Evolutionary conservation across 225 moss, liverwort and hornwort genomes (phyloP), one percentile per base, ranked within the genome.

Genomic region (Sphagnum tenellum): DNA sequence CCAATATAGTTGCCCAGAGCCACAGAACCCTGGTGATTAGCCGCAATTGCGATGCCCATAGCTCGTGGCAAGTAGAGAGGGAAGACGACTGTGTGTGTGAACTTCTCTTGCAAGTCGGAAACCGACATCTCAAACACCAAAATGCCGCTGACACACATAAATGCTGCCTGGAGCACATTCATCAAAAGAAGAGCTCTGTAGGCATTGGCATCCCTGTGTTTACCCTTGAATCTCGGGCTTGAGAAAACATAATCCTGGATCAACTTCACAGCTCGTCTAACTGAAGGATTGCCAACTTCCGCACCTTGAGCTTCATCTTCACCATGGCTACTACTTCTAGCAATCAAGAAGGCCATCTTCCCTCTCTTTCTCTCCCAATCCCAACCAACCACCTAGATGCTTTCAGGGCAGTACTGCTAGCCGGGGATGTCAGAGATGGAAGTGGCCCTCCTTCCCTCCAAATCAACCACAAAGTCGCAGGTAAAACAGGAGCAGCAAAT

Each of bases 41-140:
- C 85, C 9, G 89, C 89, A 29, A 78, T 74, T 2, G 92, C 81
- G 2, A 89, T 73, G 3, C 80, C 77, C 2, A 71, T 76, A 0
- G 89, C 72, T 6, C 75, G 73, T 0, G 89, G 83, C 4, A 94
- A 54, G 46, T 78, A 83, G 56, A 94, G 75, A 50, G 94, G 94
- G 74, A 94, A 94, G 62, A 87, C 8, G 64, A 76, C 77, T 11
- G 85, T 73, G 44, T 60, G n/a, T 61, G 74, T 71, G 46, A 52
- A 72, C 52, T 64, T 72, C 2, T 56, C 44, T 3, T 69, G 61
- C 45, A 84, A 66, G 5, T 52, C 9, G 3, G 44, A 1, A 6
- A 62, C 56, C 12, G 90, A 82, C 50, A 77, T 65, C 60, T 88
- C 81, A 61, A 52, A 86, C 5, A 83, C 56, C 62, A 48, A 49